Evolutionary conservation across 2,329 filamentous ascomycete genomes (phyloP).

Genomic region (Clonostachys sp.): DNA sequence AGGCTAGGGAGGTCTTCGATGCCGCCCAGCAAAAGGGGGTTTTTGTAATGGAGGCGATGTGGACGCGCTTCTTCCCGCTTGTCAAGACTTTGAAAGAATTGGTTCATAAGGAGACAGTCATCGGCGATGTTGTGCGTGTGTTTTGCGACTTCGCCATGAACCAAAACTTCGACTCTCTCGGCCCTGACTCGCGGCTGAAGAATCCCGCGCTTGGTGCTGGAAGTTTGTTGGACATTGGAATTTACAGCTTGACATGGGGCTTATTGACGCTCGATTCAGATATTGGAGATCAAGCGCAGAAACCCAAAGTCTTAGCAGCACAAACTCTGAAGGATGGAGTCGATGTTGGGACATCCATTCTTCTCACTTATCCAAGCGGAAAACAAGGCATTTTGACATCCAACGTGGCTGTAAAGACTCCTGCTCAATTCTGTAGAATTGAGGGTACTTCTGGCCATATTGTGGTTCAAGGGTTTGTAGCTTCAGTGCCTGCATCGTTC

Average conservation of each 20-base stretch:
- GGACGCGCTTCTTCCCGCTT: slow-evolving; percentile 36
- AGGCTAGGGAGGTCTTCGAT: slow-evolving; percentile 30
- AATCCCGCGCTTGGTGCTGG: slow-evolving; percentile 34
- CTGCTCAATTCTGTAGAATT: slow-evolving; percentile 25
- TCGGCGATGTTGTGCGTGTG: slow-evolving; percentile 29
- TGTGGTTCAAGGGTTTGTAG: slow-evolving; percentile 23
- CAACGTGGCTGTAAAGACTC: slow-evolving; percentile 18
- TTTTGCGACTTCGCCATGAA: slow-evolving; percentile 33
- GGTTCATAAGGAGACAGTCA: slow-evolving; percentile 29
- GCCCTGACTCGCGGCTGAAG: slow-evolving; percentile 22
- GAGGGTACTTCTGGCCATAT: slow-evolving; percentile 33
- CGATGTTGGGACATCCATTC: slow-evolving; percentile 25
- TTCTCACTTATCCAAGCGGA: slow-evolving; percentile 30
- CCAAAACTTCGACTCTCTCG: slow-evolving; percentile 22
- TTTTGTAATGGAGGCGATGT: slow-evolving; percentile 41
- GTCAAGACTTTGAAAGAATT: slow-evolving; percentile 22
- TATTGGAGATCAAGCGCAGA: slow-evolving; percentile 6
- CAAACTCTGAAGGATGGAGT: slow-evolving; percentile 26
- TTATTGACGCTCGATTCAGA: slow-evolving; percentile 22
- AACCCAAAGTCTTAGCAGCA: slow-evolving; percentile 15
- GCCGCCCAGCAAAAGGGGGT: slow-evolving; percentile 31
- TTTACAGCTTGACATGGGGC: slow-evolving; percentile 36
- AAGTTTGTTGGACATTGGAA: slow-evolving; percentile 33
- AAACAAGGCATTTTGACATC: slow-evolving; percentile 35
- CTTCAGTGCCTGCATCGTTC: slow-evolving; percentile 26